These are phyloP conservation scores for Apiospora saccharicola DNA, from an alignment of 2,329 filamentous ascomycete species.

Conservation along the genomic window DNA sequence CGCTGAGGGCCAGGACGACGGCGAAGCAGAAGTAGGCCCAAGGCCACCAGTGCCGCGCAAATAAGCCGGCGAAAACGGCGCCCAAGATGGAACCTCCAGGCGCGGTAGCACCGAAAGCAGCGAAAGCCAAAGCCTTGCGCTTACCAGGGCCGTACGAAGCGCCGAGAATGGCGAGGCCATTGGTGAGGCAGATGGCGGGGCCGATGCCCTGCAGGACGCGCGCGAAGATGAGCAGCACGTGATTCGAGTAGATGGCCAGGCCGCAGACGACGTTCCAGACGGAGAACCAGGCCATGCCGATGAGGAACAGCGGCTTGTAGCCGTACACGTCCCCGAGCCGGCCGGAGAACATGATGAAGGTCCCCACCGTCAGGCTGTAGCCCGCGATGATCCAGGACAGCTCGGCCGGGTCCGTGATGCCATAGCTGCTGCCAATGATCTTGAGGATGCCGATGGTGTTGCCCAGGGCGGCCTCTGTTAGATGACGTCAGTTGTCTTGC, in stretches of 20 bases:
- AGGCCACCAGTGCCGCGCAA: conserved; percentile 42
- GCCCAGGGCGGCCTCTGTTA: conserved; percentile 49
- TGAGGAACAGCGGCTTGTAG: conserved; percentile 52
- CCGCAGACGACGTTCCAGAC: conserved; percentile 49
- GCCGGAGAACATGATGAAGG: conserved; percentile 56
- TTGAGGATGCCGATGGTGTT: conserved; percentile 49
- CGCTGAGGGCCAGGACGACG: conserved; percentile 38
- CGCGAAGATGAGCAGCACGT: conserved; percentile 52
- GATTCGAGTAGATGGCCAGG: conserved; percentile 42
- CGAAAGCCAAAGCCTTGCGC: conserved; percentile 46
- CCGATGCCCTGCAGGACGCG: conserved; percentile 62
- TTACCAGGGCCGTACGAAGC: conserved; percentile 52
- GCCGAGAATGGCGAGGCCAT: conserved; percentile 63
- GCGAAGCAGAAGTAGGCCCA: conserved; percentile 42
- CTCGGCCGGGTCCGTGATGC: conserved; percentile 45
- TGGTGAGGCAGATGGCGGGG: conserved; percentile 62
- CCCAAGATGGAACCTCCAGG: conserved; percentile 43
- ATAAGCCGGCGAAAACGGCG: conserved; percentile 38
- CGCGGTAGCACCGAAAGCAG: conserved; percentile 45
- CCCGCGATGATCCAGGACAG: conserved; percentile 55
- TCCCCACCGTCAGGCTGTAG: conserved; percentile 53
- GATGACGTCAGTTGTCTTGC: neutral
- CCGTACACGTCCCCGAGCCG: conserved; percentile 56
- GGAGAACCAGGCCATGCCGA: conserved; percentile 52
- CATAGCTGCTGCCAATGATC: conserved; percentile 53